Evolutionary conservation across 768 basidiomycete genomes (phyloP), one percentile per base, ranked within the genome.

Genomic region (Hericium erinaceus): DNA sequence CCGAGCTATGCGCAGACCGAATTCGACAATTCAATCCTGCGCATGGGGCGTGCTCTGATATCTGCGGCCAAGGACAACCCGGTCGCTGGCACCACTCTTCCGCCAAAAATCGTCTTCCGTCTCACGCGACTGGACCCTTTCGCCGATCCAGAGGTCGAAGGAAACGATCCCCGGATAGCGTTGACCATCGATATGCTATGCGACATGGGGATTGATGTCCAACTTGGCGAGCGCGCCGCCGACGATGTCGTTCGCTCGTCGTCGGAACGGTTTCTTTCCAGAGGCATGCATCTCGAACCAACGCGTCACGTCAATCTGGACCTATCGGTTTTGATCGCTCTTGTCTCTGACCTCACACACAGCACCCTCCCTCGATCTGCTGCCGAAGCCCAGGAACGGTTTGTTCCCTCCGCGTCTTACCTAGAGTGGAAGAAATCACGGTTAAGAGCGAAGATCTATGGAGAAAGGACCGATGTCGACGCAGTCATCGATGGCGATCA

Each of bases 331-430:
- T 78, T 95, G 49, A 87, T 95, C 55, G 92, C 93, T 0, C 77
- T 94, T 28, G 78, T 89, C 46, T 91, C 89, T 11, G 90, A 92
- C 60, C 81, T 91, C 54, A 86, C 88, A 0, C 92, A 94, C 68
- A 75, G 84, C 0, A 74, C 78, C 1, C 73, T 92, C 0, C 92
- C 92, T 0, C 44, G 58, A 0, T 74, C 77, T 0, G 62, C 77
- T 0, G 78, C 80, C 13, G 85, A 84, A 38, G 83, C 89, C 0
- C 75, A 82, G 18, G 66, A 69, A 12, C 78, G 87, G 4, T 95
- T 91, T 64, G 74, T 82, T 10, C 81, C 85, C 3, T 73, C 83
- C 0, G 72, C 74, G 37, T 73, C 74, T 48, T 83, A 85, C 58
- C 71, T 79, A 10, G 78, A 81, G 58, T 86, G 85, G 85, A 85